phyloP scores from a whole-genome alignment of 768 basidiomycete species.

The Suillus lakei region DNA sequence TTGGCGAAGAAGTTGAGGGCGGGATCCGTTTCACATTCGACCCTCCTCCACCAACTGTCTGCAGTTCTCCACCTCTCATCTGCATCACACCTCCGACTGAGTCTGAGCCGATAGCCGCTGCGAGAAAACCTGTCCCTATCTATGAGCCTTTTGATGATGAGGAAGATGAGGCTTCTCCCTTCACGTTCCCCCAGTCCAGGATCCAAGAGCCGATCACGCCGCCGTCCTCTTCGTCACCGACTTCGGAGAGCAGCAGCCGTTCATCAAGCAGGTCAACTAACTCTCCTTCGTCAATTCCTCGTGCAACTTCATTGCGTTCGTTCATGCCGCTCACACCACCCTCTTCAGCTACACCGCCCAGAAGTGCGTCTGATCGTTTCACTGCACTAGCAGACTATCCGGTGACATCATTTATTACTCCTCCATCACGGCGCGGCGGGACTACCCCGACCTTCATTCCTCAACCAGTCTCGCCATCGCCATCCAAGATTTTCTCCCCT shows the following conservation, averaged over 20 bases:
- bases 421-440: constrained; percentile 57
- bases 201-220: constrained; percentile 14
- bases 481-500: constrained; percentile 31
- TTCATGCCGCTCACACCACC: constrained; percentile 34
- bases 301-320: constrained; percentile 41
- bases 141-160: constrained; percentile 24
- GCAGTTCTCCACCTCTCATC: constrained; percentile 34
- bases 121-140: constrained; percentile 11
- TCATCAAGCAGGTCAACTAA: constrained; percentile 21
- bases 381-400: constrained; percentile 27
- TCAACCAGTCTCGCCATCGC: constrained; percentile 56
- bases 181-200: constrained; percentile 29
- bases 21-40: constrained; percentile 80
- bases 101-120: constrained; percentile 15
- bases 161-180: constrained; percentile 25
- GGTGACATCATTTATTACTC: constrained; percentile 46
- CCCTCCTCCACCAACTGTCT: constrained; percentile 53
- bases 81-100: constrained; percentile 21
- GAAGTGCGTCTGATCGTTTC: constrained; percentile 32
- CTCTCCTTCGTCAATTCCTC: constrained; percentile 59
- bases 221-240: constrained; percentile 14
- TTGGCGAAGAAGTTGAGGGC: constrained; percentile 61
- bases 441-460: constrained; percentile 62
- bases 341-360: constrained; percentile 40
- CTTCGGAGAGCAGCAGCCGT: constrained; percentile 11